phyloP scores from a whole-genome alignment of 2,329 filamentous ascomycete genomes.

The Biscogniauxia mediterranea region DNA sequence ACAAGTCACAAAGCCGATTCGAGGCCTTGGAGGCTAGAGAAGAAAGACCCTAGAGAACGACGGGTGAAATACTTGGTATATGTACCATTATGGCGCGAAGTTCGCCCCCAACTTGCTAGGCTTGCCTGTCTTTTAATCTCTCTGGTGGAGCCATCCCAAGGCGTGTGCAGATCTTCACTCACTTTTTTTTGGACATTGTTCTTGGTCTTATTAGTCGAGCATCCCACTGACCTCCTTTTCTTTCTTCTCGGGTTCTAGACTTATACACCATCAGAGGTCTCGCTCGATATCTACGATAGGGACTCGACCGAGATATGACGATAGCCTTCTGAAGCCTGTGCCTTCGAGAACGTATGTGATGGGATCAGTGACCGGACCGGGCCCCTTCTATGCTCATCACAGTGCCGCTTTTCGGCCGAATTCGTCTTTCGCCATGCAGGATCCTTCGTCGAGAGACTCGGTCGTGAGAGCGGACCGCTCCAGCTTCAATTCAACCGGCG shows the following conservation, averaged over 20 bases:
- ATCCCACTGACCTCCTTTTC: constrained; percentile 24
- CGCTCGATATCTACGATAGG: constrained; percentile 24
- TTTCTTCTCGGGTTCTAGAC: constrained; percentile 19
- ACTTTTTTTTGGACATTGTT: constrained; percentile 10
- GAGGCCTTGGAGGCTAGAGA: constrained; percentile 8
- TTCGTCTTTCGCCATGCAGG: constrained; percentile 12
- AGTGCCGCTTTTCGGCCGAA: constrained; percentile 20
- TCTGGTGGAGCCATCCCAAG: constrained; percentile 18
- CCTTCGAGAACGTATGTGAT: constrained; percentile 13
- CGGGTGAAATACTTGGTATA: constrained; percentile 2
- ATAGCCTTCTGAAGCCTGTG: constrained; percentile 21
- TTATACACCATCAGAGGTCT: constrained; percentile 24
- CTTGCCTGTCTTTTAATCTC: constrained; percentile 23
- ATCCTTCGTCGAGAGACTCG: constrained; percentile 10
- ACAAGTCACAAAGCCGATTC: constrained; percentile 8
- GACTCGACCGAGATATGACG: constrained; percentile 21
- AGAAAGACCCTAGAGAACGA: constrained; percentile 10
- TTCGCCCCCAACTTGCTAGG: constrained; percentile 13
- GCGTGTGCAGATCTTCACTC: constrained; percentile 24
- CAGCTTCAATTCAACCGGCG: constrained; percentile 15
- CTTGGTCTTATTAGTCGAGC: constrained; percentile 3
- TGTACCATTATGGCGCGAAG: not conserved
- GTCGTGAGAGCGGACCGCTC: constrained; percentile 19
- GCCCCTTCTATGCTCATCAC: constrained; percentile 17
- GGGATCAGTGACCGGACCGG: constrained; percentile 21